Evolutionary conservation across 352 stramenopile species (phyloP), one percentile per base, ranked within the genome.

Genomic region (Pythium sukuiense): DNA sequence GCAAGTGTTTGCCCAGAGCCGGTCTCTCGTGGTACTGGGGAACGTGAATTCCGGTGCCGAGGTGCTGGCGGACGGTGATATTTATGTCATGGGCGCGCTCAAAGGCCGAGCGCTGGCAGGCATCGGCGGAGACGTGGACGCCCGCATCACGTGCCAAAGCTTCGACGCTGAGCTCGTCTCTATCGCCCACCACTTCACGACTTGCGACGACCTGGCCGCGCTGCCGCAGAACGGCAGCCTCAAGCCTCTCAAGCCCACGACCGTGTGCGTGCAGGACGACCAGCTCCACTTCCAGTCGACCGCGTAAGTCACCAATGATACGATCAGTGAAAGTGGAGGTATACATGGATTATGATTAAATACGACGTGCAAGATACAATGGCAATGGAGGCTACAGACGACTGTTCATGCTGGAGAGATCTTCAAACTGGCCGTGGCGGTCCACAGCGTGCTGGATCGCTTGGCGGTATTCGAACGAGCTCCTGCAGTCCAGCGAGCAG

Each of bases 101-200:
- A 94, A 93, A 56, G 89, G 89, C 69, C 84, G 89, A 35, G 89
- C 89, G 32, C 81, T 97, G 64, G 89, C 89, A 37, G 89, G 89
- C 29, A 90, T 97, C 33, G 80, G 82, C 30, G 89, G 89, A 58
- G 88, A 93, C 73, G 76, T 79, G 26, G 60, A 43, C 29, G 88
- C 88, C 13, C 81, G 77, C 55, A 87, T 92, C 66, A 67, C 85
- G 26, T 92, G 81, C 59, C 80, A 90, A 69, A 84, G 77, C 60
- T 97, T 97, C 64, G 88, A 97, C 68, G 89, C 88, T 9, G 89
- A 97, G 75, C 83, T 97, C 65, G 83, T 97, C 58, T 94, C 88
- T 56, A 95, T 97, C 73, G 87, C 84, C 41, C 85, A 97, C 70
- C 86, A 88, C 68, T 96, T 96, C 63, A 96, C 89, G 37, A 96